These are phyloP conservation scores for Phytophthora sansomeana DNA, from an alignment of 352 stramenopile genomes.

Conservation along the genomic window DNA sequence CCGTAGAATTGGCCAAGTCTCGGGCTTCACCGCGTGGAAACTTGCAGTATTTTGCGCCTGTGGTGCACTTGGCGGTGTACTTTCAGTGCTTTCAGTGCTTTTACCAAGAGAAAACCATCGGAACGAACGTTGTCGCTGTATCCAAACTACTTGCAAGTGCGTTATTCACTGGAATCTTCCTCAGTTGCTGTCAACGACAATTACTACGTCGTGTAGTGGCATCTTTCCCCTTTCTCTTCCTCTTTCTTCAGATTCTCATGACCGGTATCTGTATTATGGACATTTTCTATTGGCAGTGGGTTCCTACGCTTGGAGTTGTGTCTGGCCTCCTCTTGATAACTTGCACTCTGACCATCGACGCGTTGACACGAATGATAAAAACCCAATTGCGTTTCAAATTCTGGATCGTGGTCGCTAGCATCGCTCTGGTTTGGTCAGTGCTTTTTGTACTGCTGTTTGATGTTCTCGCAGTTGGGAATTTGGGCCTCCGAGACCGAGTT, in stretches of 20 bases:
- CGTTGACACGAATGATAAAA: constrained; percentile 14
- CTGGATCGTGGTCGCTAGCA: constrained; percentile 1
- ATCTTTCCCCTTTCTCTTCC: background rate
- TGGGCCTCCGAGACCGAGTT: constrained; percentile 11
- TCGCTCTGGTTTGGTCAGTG: constrained; percentile 1
- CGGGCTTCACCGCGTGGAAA: too few relatives aligned
- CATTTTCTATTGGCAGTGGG: background rate
- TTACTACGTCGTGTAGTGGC: background rate
- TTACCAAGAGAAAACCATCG: too few relatives aligned
- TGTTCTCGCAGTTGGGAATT: constrained; percentile 7
- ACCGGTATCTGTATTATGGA: background rate
- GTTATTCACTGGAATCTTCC: too few relatives aligned
- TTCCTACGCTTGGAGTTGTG: background rate
- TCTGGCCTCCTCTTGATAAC: background rate
- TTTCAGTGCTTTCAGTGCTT: too few relatives aligned
- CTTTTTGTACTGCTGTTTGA: constrained; percentile 1
- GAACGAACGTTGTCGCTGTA: too few relatives aligned
- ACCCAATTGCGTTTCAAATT: constrained; percentile 6
- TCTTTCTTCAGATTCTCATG: background rate
- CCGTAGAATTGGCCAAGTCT: too few relatives aligned
- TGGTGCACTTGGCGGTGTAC: too few relatives aligned
- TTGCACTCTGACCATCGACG: constrained; percentile 5
- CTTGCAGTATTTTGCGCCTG: too few relatives aligned
- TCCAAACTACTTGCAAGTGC: too few relatives aligned
- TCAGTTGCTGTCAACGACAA: constrained; percentile 10